Evolutionary conservation across 306 rosid genomes (phyloP), one percentile per base, ranked within the genome.

Genomic region (Acacia crassicarpa): DNA sequence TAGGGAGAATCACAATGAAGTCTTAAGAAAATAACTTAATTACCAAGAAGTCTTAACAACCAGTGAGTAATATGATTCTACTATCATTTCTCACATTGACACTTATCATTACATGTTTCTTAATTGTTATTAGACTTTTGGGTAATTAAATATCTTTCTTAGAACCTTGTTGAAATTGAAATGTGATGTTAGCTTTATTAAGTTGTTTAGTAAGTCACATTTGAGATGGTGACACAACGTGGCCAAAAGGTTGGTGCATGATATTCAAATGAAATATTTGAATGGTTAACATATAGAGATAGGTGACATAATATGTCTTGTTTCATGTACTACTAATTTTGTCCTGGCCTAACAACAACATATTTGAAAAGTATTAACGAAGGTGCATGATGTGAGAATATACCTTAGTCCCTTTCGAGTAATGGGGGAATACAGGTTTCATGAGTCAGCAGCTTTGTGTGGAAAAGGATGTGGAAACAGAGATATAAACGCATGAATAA

Each of bases 381-480:
- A 67, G 32, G 25, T 53, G 69, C 32, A 51, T 51, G 58, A 58
- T 66, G 70, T 9, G 20, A 53, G 75, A 51, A 35, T 74, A 35
- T 2, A 17, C 14, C 12, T 11, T 41, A 40, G 27, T 27, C 38
- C 59, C 19, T 5, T 74, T 46, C 46, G 22, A 69, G 2, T 43
- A 12, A 9, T 40, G 33, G 4, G 4, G 30, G 9, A 68, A n/a
- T 20, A 5, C 48, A 19, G 8, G 7, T 41, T 10, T 41, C 5
- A 9, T 41, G 9, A 30, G 32, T 38, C 74, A 19, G 74, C 51
- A 43, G 11, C 33, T 41, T 68, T 20, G 32, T 9, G 10, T 40
- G 32, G 72, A 22, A 67, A 67, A 67, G 72, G 72, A 67, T 67
- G 72, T 67, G 27, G 48, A 38, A 67, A 67, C 27, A 67, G 25